Base-by-base conservation (phyloP, 2,329 filamentous ascomycete species). In the Penicillium sp. region DNA sequence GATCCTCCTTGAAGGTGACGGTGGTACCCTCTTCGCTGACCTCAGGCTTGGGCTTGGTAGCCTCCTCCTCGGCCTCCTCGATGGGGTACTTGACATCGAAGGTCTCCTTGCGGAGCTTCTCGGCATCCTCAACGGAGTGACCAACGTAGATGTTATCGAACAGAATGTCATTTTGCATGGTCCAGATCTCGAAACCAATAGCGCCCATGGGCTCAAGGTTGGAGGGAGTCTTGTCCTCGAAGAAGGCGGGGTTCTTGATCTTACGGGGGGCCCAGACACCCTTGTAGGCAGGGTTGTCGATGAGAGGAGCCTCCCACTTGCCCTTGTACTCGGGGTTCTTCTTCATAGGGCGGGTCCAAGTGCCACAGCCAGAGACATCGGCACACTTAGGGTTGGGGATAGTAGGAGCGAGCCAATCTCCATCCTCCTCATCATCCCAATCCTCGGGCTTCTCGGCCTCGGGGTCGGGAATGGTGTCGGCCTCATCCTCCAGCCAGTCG, bases 91-190 rank as follows among this genome's bases (percentile, higher is more conserved):
- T 99, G 79, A 91, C 78, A 71, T 90, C 88, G 76, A 92, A 99
- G 53, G 91, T 90, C 84, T 96, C 90, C 63, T 88, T 83, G 68
- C 91, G 89, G 71, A 99, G 82, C 80, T 92, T 89, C 77, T 89
- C 86, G 60, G 94, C 94, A 66, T 99, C 94, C 72, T 91, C 91
- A 66, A 94, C 76, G 19, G 93, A 97, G 86, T 99, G 94, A 62
- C 94, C 94, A 75, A 99, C 91, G 85, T 97, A 99, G 83, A 99
- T 95, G 87, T 99, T 99, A 86, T 97, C 91, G 70, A 99, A 97
- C 70, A 97, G 88, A 68, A 99, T 97, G 73, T 97, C 89, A 76
- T 87, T 96, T 80, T 97, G 93, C 94, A 99, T 99, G 70, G 94
- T 97, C 94, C 94, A 99, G 80, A 99, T 93, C 79, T 99, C 94